Conservation (phyloP, 768 basidiomycete genomes). For the Mycena belliarum region DNA sequence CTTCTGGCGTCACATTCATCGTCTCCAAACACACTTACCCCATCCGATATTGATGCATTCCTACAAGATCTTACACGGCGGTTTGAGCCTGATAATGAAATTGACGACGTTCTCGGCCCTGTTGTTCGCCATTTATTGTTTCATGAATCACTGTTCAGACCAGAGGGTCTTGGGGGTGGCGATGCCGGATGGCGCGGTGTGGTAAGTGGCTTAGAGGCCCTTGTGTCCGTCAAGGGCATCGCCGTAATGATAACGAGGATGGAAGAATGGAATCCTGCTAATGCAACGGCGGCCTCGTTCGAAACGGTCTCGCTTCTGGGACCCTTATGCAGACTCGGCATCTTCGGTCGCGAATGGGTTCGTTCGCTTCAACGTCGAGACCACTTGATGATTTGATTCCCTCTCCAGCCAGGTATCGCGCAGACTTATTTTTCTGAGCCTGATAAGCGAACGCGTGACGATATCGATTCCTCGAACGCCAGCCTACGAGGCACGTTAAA, state of each 20-base stretch:
- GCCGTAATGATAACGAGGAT: constrained; percentile 78
- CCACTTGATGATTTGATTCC: constrained; percentile 1
- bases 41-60: constrained; percentile 76
- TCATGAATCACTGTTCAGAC: constrained; percentile 62
- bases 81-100: constrained; percentile 77
- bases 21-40: constrained; percentile 51
- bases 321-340: constrained; percentile 78
- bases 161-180: constrained; percentile 70
- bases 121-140: constrained; percentile 64
- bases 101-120: constrained; percentile 78
- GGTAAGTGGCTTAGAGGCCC: constrained; percentile 74
- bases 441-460: constrained; percentile 68
- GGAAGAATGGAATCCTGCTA: constrained; percentile 69
- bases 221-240: constrained; percentile 81
- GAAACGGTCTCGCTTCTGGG: constrained; percentile 76
- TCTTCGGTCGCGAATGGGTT: constrained; percentile 91
- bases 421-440: constrained; percentile 85
- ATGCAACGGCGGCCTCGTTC: constrained; percentile 60
- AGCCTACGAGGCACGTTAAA: constrained; percentile 87
- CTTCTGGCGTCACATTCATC: constrained; percentile 51
- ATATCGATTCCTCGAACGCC: constrained; percentile 80
- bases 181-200: constrained; percentile 88
- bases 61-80: constrained; percentile 81
- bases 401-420: constrained; percentile 67
- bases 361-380: constrained; percentile 27